phyloP scores from a whole-genome alignment of 805 yeast species.

The Candida rishiriensis region DNA sequence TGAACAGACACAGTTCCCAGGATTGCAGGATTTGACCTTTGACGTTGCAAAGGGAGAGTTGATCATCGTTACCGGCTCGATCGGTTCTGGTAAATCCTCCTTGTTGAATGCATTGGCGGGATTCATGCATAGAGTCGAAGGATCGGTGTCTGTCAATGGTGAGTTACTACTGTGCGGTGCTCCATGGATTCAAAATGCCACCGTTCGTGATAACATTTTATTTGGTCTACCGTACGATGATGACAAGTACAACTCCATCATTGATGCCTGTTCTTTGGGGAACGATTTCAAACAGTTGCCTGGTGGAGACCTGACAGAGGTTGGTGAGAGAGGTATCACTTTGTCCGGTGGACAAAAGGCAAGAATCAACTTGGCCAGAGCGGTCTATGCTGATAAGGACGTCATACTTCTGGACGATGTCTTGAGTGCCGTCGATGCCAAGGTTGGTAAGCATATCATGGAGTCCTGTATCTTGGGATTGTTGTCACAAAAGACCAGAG shows the following conservation, averaged over 20 bases:
- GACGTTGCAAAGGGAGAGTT: constrained; percentile 57
- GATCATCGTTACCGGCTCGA: constrained; percentile 64
- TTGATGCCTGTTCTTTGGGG: constrained; percentile 62
- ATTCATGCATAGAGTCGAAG: constrained; percentile 53
- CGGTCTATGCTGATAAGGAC: constrained; percentile 66
- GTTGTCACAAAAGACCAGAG: constrained; percentile 53
- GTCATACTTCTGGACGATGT: constrained; percentile 71
- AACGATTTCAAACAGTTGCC: constrained; percentile 64
- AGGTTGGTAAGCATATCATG: constrained; percentile 78
- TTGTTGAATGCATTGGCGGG: constrained; percentile 69
- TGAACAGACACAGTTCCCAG: constrained; percentile 32
- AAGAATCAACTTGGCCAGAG: constrained; percentile 70
- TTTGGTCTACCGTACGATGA: constrained; percentile 59
- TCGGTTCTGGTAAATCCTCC: constrained; percentile 80
- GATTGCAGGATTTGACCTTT: constrained; percentile 49
- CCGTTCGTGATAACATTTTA: constrained; percentile 67
- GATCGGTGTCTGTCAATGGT: constrained; percentile 52
- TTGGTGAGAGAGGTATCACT: constrained; percentile 83
- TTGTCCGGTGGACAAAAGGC: constrained; percentile 91
- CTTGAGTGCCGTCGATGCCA: constrained; percentile 76
- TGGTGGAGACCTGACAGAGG: constrained; percentile 73
- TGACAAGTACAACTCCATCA: constrained; percentile 46
- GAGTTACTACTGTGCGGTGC: constrained; percentile 49
- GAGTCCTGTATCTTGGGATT: constrained; percentile 59
- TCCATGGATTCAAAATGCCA: constrained; percentile 83